These are phyloP conservation scores for Nakazawaea siamensis DNA, from an alignment of 805 yeast genomes.

Conservation along the genomic window DNA sequence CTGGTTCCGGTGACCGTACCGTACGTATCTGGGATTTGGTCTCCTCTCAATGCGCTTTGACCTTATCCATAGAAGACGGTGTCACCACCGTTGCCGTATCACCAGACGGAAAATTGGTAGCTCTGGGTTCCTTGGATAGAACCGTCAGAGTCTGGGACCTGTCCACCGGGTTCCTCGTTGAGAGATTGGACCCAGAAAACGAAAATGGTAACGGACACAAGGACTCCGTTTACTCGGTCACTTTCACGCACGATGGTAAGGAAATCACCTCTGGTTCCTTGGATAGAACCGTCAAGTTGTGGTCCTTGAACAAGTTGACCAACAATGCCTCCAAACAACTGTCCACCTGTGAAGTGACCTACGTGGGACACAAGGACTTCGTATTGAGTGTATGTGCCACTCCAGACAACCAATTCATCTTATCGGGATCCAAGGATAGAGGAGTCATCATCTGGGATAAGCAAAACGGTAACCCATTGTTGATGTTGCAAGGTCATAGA, in stretches of 20 bases:
- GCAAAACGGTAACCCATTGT: conserved; percentile 78
- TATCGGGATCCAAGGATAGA: conserved; percentile 94
- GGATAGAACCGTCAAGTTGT: conserved; percentile 91
- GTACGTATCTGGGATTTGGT: conserved; percentile 95
- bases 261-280: conserved; percentile 92
- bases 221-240: conserved; percentile 92
- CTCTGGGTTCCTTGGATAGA: conserved; percentile 94
- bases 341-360: conserved; percentile 79
- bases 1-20: conserved; percentile 95
- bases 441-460: conserved; percentile 98
- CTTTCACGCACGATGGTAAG: conserved; percentile 84
- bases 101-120: conserved; percentile 88
- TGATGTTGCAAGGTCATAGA: conserved; percentile 95
- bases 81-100: conserved; percentile 97
- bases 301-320: conserved; percentile 70
- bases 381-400: conserved; percentile 91
- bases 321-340: conserved; percentile 30
- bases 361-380: conserved; percentile 93
- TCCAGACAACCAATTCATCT: conserved; percentile 83
- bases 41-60: conserved; percentile 80
- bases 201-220: conserved; percentile 89
- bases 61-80: conserved; percentile 91
- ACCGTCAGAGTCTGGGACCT: conserved; percentile 97
- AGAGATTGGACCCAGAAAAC: conserved; percentile 83
- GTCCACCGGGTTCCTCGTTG: conserved; percentile 83